Conservation (phyloP, 306 rosid species). For the Vigna radiata region DNA sequence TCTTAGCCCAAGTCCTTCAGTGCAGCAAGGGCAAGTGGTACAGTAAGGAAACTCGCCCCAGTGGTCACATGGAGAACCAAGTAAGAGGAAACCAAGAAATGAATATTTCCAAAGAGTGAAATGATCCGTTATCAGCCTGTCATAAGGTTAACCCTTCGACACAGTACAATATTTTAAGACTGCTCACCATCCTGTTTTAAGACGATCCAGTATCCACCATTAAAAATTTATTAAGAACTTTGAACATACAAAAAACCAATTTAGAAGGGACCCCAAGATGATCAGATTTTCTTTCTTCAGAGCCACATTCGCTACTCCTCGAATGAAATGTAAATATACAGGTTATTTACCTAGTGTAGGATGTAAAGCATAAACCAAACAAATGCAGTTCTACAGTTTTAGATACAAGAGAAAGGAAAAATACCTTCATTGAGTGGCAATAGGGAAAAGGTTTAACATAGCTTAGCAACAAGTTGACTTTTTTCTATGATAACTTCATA, state of each 20-base stretch:
- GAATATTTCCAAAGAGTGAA: neutral
- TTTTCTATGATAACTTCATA: neutral
- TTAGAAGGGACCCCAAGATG: conserved; percentile 4
- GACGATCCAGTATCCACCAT: neutral
- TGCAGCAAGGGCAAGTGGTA: neutral
- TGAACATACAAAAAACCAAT: neutral
- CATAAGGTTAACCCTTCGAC: conserved; percentile 5
- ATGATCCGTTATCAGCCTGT: neutral
- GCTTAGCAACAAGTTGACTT: neutral
- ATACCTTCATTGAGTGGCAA: neutral
- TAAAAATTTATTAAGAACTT: conserved; percentile 3
- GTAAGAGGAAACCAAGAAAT: neutral
- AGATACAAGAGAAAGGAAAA: neutral
- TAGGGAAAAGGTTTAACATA: neutral
- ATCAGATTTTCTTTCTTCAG: neutral
- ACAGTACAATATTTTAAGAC: conserved; percentile 7
- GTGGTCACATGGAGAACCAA: conserved; percentile 1
- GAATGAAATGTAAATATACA: neutral
- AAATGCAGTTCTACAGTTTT: neutral
- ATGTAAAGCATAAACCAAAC: conserved; percentile 6
- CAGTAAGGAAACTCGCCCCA: neutral
- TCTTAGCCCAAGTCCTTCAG: neutral
- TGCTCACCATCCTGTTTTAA: neutral
- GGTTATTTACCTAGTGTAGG: neutral
- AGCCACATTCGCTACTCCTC: neutral